Percentiles rank a stretch among this genome's conserved stretches.
Evolutionary conservation across 176 grass and related monocot genomes (phyloP).

Genomic region (Microstegium vimineum): DNA sequence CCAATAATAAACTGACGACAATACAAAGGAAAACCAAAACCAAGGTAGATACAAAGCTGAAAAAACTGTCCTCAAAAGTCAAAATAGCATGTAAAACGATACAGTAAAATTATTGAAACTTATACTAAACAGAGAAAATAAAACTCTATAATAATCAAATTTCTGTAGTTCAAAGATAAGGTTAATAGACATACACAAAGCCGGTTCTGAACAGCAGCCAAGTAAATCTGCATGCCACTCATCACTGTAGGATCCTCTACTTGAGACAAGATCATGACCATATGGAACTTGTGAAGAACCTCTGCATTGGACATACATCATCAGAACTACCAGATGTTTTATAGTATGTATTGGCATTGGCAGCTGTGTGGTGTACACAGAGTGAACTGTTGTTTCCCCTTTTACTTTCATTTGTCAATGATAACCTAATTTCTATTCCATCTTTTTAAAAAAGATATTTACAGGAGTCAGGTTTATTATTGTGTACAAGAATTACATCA

Average conservation of each 20-base stretch:
- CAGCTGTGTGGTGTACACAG: background rate
- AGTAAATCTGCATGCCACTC: constrained; percentile 98
- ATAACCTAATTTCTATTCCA: background rate
- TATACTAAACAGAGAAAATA: background rate
- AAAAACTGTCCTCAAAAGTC: background rate
- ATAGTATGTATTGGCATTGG: background rate
- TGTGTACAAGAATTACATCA: constrained; percentile 2
- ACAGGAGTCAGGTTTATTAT: background rate
- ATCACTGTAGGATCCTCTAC: constrained; percentile 41
- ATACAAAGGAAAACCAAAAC: background rate
- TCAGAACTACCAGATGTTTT: constrained; percentile 19
- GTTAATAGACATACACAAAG: constrained; percentile 72
- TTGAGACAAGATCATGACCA: constrained; percentile 44
- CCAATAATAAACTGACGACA: background rate
- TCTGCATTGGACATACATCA: constrained; percentile 38
- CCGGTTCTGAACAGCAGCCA: constrained; percentile 95
- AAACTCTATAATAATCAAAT: background rate
- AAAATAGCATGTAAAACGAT: background rate
- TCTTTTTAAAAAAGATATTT: background rate
- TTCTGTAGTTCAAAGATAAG: background rate
- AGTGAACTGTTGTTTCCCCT: background rate
- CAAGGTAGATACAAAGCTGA: background rate
- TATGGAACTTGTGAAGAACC: constrained; percentile 50
- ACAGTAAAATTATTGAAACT: background rate
- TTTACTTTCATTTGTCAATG: background rate